Evolutionary conservation across 495 filamentous ascomycete species (phyloP), one percentile per base, ranked within the genome.

Genomic region (Hypoxylon fuscum): DNA sequence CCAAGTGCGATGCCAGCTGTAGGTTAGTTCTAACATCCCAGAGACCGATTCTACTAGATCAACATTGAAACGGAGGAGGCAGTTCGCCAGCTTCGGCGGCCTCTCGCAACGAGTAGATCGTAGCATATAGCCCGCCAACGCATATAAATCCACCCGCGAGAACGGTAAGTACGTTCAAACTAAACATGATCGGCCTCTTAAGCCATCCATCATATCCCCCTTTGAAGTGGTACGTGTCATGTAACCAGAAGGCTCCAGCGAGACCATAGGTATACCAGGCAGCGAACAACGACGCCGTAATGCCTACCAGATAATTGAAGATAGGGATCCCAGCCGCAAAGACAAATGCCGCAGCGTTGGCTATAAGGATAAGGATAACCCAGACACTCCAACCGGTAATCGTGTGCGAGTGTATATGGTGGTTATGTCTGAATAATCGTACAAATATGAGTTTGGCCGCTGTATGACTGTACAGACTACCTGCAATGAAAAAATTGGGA

Each of bases 401-500:
- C 1, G 69, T 76, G 50, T 77, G 74, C 12, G 63, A 61, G 59
- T 76, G 64, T 20, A 74, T 68, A 46, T 77, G 75, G 23, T 65
- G 56, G 17, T 68, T 73, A 6, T 65, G 51, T 31, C 70, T 58
- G 65, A 88, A 86, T 8, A 87, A 59, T n/a, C 87, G 81, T 12
- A 88, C 76, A 53, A 87, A 89, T 35, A 90, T 73, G 60, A 86
- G 87, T 63, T 89, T 89, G 2, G 69, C 74, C 1, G 68, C 69
- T 7, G 74, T 72, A 55, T 76, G 85, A 17, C 85, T 86, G 62
- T 90, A 86, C 62, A 91, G 84, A 5, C 91, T 88, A 34, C 88
- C 87, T 2, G 83, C 81, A 25, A 90, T 79, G 37, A 90, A 75
- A 55, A 90, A 85, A 12, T 89, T 91, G 0, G 90, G 90, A 8